Evolutionary conservation across 1,139 yeast genomes (phyloP), one percentile per base, ranked within the genome.

Genomic region (Wickerhamiella pararugosa): DNA sequence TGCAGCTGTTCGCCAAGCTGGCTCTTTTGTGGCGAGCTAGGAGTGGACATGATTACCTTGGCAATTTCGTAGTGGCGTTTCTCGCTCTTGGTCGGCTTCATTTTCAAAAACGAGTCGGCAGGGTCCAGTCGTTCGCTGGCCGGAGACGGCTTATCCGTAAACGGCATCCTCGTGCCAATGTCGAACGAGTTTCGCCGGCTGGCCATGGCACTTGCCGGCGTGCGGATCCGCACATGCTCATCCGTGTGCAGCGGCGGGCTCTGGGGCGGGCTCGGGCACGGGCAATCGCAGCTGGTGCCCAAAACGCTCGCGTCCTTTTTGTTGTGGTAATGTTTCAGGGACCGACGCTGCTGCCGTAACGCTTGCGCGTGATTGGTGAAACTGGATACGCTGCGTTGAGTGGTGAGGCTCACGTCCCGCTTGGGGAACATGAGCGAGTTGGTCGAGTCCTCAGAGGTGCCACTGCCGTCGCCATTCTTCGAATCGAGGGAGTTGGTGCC

Each of bases 1-100:
- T 15, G 21, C 53, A 90, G 63, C 45, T 76, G 76, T 9, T 57
- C 57, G 0, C 96, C 97, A 61, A 83, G 84, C 0, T 72, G 50
- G 60, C 90, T 97, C 39, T 67, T 62, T 15, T 15, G 21, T 15
- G 21, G 21, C 21, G 21, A 15, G 39, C 43, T 50, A 27, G 46
- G 43, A 34, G 47, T 47, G 34, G 49, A 48, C 42, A 51, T 43
- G 21, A 51, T 49, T 26, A 45, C 51, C 28, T 49, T 45, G 2
- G 53, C 53, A n/a, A 52, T 52, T 39, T 50, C 53, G 45, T 50
- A 50, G 36, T 44, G 50, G 25, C 44, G 44, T 5, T 37, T 37
- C 34, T 42, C 40, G 45, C 32, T 41, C 29, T 36, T 41, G 39
- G 11, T 46, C 30, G 35, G 36, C 35, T 29, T 32, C 30, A 32